Evolutionary conservation across 768 basidiomycete species (phyloP).

Genomic region (Russula brevipes): DNA sequence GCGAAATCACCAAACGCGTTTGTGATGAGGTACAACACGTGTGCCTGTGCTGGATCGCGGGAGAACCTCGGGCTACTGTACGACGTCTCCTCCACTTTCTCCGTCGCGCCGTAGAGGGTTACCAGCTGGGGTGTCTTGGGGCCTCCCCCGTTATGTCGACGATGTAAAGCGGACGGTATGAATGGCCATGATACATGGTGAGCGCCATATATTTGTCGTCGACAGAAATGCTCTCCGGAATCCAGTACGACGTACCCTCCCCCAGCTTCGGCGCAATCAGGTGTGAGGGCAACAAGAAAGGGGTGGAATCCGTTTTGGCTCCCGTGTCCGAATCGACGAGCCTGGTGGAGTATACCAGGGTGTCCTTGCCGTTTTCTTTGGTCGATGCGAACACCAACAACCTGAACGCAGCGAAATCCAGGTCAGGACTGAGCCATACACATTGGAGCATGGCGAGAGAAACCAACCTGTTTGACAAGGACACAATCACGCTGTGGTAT

Average conservation of each 20-base stretch:
- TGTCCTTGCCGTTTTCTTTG: slow-evolving; percentile 39
- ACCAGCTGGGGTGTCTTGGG: slow-evolving; percentile 30
- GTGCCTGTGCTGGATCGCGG: slow-evolving; percentile 30
- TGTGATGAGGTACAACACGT: slow-evolving; percentile 34
- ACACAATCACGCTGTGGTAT: slow-evolving; percentile 32
- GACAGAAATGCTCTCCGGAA: slow-evolving; percentile 33
- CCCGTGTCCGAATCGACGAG: slow-evolving; percentile 33
- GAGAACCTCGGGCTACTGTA: slow-evolving; percentile 31
- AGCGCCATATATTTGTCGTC: slow-evolving; percentile 39
- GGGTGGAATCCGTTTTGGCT: slow-evolving; percentile 29
- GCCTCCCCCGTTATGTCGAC: slow-evolving; percentile 34
- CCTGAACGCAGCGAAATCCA: slow-evolving; percentile 21
- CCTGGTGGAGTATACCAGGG: slow-evolving; percentile 35
- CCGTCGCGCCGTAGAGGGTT: slow-evolving; percentile 34
- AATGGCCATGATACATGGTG: slow-evolving; percentile 30
- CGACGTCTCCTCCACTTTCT: slow-evolving; percentile 30
- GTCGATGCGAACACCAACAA: slow-evolving; percentile 40
- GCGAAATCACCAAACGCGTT: slow-evolving; percentile 39
- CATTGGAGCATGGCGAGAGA: background rate
- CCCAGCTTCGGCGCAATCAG: slow-evolving; percentile 33
- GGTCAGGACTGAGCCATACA: background rate
- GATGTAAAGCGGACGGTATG: slow-evolving; percentile 32
- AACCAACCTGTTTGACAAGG: slow-evolving; percentile 38
- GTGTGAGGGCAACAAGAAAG: slow-evolving; percentile 34
- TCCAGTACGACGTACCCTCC: slow-evolving; percentile 33